Evolutionary conservation across 805 yeast genomes (phyloP), one percentile per base, ranked within the genome.

Genomic region (Komagataella mondaviorum): DNA sequence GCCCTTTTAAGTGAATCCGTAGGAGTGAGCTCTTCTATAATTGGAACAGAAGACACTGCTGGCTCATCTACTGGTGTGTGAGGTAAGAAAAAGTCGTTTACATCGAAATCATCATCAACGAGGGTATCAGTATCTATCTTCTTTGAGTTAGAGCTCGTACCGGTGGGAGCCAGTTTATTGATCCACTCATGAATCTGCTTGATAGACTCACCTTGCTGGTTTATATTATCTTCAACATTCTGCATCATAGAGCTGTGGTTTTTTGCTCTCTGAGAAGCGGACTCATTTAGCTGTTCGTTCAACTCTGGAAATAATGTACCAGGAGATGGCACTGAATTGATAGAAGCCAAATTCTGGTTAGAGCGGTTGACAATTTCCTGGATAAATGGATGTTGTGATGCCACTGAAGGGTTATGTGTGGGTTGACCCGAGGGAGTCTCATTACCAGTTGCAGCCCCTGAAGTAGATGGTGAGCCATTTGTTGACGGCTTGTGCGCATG

Each of bases 131-230:
- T 36, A 7, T 18, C 51, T 46, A 10, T 49, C 8, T 50, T 47
- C 12, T 47, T 51, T 47, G 48, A 47, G 51, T 55, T 18, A 44
- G 50, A 44, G 50, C 22, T 14, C 14, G 20, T 30, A 45, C 39
- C 18, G 7, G 16, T 23, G n/a, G 16, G 20, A 22, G 58, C 53
- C 44, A 71, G 55, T 53, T 62, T 70, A 51, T 68, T 74, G 48
- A 77, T 70, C 81, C 81, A 77, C 54, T 78, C 81, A 59, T 76
- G 78, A 1, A 76, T 78, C 58, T 77, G 81, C 59, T 70, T 76
- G 51, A 78, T 68, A 3, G 79, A 71, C 54, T 71, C 73, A 10
- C 79, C 80, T 55, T 77, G 79, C 56, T 69, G 72, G 49, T 63
- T 63, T 8, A 77, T 63, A 52, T 70, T 77, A 48, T 70, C 70